phyloP scores from a whole-genome alignment of 2,329 filamentous ascomycete species.

The Alternaria sp. region DNA sequence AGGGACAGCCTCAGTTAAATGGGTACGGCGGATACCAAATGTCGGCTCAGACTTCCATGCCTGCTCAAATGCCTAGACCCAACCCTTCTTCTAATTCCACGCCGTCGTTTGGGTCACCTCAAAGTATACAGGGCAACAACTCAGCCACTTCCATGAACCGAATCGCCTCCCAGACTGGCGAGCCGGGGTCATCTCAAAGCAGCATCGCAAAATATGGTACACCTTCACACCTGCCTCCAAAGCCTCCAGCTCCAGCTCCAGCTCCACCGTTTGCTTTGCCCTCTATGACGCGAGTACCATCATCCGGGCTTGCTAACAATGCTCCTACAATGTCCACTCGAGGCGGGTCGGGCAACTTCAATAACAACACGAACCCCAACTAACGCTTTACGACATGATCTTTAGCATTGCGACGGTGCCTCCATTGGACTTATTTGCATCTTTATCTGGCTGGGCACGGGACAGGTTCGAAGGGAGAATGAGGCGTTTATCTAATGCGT shows the following conservation, averaged over 20 bases:
- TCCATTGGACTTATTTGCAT: conserved; percentile 22
- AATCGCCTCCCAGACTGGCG: conserved; percentile 36
- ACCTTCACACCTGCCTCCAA: conserved; percentile 63
- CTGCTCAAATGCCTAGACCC: conserved; percentile 38
- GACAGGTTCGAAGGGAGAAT: conserved; percentile 4
- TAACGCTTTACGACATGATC: conserved; percentile 34
- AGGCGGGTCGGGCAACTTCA: conserved; percentile 16
- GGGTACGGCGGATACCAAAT: conserved; percentile 41
- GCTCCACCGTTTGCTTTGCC: conserved; percentile 41
- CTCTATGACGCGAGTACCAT: conserved; percentile 28
- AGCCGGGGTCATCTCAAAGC: conserved; percentile 43
- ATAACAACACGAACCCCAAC: conserved; percentile 20
- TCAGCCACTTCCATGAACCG: conserved; percentile 31
- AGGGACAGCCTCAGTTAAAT: conserved; percentile 46
- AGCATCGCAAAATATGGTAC: conserved; percentile 67
- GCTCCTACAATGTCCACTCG: conserved; percentile 17
- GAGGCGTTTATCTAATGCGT: conserved; percentile 13
- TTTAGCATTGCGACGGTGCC: conserved; percentile 43
- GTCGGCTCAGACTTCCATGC: conserved; percentile 29
- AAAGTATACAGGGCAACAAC: conserved; percentile 34
- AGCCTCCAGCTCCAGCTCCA: conserved; percentile 59
- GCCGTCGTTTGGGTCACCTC: conserved; percentile 43
- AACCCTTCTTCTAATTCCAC: conserved; percentile 40
- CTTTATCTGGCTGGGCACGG: conserved; percentile 13
- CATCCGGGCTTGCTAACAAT: conserved; percentile 24